Conservation (phyloP, 495 filamentous ascomycete genomes). For the Cercophora newfieldiana region DNA sequence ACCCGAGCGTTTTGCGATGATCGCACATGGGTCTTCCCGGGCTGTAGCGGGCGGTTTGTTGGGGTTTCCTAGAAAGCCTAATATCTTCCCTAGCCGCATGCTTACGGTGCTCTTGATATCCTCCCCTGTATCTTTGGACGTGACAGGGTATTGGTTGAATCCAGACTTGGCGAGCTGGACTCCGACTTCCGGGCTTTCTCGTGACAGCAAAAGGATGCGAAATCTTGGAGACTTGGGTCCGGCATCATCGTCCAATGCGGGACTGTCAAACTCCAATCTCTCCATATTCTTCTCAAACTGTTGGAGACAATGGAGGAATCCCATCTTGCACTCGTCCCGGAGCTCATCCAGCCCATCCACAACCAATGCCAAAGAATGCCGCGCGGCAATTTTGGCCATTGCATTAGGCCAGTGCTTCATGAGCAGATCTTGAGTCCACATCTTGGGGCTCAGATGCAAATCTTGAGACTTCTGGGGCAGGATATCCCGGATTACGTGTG, state of each 20-base stretch:
- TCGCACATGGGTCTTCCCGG: no score
- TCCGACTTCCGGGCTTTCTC: no score
- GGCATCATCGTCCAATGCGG: background rate
- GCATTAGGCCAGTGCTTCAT: background rate
- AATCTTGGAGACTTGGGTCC: background rate
- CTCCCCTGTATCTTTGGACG: no score
- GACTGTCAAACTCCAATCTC: background rate
- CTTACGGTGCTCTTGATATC: no score
- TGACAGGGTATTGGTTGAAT: no score
- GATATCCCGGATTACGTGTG: background rate
- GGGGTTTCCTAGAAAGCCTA: no score
- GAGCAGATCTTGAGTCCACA: background rate
- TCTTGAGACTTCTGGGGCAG: background rate
- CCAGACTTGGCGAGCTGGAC: no score
- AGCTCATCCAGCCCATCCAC: slow-evolving; percentile 9
- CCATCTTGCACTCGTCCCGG: background rate
- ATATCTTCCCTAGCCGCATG: no score
- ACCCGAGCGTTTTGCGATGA: no score
- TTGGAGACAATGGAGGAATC: background rate
- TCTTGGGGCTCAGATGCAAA: no score
- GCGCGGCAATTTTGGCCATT: background rate
- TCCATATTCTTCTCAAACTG: background rate
- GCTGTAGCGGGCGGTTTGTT: no score
- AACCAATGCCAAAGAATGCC: background rate
- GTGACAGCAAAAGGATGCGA: background rate